Conservation (phyloP, 176 grass and related monocot species). For the Thalia dealbata region DNA sequence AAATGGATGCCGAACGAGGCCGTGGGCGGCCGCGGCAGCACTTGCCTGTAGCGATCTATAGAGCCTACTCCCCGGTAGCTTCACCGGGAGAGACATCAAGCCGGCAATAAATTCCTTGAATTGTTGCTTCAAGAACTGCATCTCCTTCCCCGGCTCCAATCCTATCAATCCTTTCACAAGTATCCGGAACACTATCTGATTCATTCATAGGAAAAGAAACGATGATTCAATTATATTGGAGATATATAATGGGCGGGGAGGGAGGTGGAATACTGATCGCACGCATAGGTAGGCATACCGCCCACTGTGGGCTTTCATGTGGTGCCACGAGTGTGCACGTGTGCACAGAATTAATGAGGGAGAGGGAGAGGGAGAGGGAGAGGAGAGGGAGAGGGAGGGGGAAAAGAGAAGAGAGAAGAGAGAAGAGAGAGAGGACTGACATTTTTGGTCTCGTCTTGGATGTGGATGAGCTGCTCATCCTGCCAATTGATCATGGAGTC, state of each 20-base stretch:
- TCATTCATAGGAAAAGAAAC: neutral
- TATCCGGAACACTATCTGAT: constrained; percentile 61
- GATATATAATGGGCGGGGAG: too few relatives aligned
- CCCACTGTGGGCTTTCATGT: constrained; percentile 43
- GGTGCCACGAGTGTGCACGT: constrained; percentile 85
- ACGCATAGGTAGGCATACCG: neutral
- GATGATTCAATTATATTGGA: too few relatives aligned
- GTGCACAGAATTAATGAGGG: constrained; percentile 18
- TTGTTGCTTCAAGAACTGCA: constrained; percentile 80
- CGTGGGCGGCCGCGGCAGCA: neutral
- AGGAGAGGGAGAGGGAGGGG: neutral
- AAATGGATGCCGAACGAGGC: neutral
- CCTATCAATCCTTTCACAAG: constrained; percentile 81
- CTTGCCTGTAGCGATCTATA: constrained; percentile 78
- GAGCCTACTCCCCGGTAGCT: constrained; percentile 77
- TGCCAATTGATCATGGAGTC: constrained; percentile 30
- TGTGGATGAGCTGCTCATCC: constrained; percentile 39
- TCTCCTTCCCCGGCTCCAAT: constrained; percentile 64
- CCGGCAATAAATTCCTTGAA: constrained; percentile 97
- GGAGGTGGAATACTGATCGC: too few relatives aligned
- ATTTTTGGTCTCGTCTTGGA: constrained; percentile 85
- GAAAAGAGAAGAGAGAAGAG: neutral
- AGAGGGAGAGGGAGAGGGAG: neutral
- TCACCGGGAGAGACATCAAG: constrained; percentile 83
- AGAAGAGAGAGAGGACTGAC: constrained; percentile 12